phyloP scores from a whole-genome alignment of 208 protist genomes.

The Wallacemonas sp. region DNA sequence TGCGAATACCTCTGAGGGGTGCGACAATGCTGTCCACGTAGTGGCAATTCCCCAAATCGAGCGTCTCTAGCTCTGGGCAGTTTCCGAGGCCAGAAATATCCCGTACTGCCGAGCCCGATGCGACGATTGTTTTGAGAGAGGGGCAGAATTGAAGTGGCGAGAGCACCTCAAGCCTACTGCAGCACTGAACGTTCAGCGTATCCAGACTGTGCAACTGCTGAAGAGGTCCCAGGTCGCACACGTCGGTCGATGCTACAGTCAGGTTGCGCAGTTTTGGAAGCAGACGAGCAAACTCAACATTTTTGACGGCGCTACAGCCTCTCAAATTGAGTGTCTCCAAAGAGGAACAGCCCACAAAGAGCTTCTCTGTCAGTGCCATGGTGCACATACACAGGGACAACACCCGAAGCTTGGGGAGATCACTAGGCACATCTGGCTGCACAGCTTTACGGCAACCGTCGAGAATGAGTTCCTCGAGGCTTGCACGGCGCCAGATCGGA shows the following conservation, averaged over 20 bases:
- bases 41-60: not conserved
- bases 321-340: not conserved
- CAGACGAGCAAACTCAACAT: not conserved
- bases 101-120: not conserved
- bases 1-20: not conserved
- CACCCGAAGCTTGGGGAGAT: not conserved
- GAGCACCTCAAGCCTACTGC: not conserved
- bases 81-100: slow-evolving; percentile 2
- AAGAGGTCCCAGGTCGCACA: not conserved
- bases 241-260: not conserved
- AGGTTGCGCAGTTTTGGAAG: slow-evolving; percentile 1
- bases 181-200: not conserved
- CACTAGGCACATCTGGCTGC: not conserved
- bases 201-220: not conserved
- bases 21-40: not conserved
- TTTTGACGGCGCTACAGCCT: not conserved
- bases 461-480: not conserved
- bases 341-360: not conserved
- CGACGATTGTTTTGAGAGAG: slow-evolving; percentile 3
- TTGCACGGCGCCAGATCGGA: not conserved
- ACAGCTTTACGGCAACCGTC: not conserved
- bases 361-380: not conserved
- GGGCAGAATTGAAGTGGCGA: not conserved
- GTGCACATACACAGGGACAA: not conserved
- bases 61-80: slow-evolving; percentile 1